Base-by-base conservation (phyloP, 140 eudicot species). In the Anethum foeniculum region DNA sequence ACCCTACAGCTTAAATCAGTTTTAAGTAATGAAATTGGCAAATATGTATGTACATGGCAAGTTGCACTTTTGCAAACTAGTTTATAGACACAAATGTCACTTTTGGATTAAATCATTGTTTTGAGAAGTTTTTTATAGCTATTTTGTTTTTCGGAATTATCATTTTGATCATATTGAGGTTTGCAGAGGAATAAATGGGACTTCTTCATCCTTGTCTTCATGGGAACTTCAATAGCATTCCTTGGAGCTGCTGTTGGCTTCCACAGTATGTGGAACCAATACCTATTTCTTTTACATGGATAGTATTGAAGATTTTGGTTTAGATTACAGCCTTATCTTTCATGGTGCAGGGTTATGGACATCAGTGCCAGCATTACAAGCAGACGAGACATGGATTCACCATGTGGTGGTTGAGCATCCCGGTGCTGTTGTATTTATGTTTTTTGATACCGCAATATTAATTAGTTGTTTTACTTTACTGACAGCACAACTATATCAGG, bases 151-250 rank as follows among this genome's bases (percentile, higher is more conserved):
- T 12, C 51, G 36, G 39, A 54, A 39, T 77, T 43, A 47, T 76
- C 34, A 44, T 71, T 75, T 13, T 25, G 48, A 77, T 84, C 41
- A 72, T 86, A 32, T 44, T 75, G 64, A 77, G 13, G 75, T 71
- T 82, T 86, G 91, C 96, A 94, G 97, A 89, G 87, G 85, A 94
- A 92, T 80, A 94, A 89, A 77, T 87, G 98, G 91, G 98, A 94
- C 80, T 94, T 92, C 82, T 87, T 92, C 49, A 81, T 90, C 71
- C 89, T 94, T 60, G 92, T 94, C 56, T 83, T 87, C 72, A 36
- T 94, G 89, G 98, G 98, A 79, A 85, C 93, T 80, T 41, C 69
- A 46, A 86, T 94, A 48, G 77, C 98, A 41, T 51, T 83, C 71
- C 77, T 89, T 74, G 83, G 93, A 43, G 90, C 79, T 71, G 84